These are phyloP conservation scores for Chaetomium strumarium DNA, from an alignment of 2,329 filamentous ascomycete species.

Conservation along the genomic window DNA sequence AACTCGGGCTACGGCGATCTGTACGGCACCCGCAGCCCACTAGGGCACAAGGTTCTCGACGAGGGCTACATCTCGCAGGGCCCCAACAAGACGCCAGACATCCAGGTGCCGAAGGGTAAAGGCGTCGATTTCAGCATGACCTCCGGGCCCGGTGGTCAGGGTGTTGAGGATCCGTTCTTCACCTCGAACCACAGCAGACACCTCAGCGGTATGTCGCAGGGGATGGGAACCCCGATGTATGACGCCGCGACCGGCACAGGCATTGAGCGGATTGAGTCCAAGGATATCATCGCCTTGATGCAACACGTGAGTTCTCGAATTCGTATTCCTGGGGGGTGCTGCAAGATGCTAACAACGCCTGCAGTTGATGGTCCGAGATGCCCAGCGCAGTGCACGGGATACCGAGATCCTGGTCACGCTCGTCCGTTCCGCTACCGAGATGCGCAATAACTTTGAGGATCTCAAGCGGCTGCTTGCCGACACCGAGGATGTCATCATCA, in stretches of 20 bases:
- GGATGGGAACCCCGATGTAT: slow-evolving; percentile 83
- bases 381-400: slow-evolving; percentile 89
- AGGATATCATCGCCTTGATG: slow-evolving; percentile 96
- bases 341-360: slow-evolving; percentile 24
- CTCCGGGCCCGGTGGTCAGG: slow-evolving; percentile 41
- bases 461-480: slow-evolving; percentile 89
- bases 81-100: slow-evolving; percentile 50
- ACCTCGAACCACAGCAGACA: slow-evolving; percentile 56
- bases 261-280: slow-evolving; percentile 87
- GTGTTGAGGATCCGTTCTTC: slow-evolving; percentile 61
- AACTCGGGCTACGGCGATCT: slow-evolving; percentile 26
- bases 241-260: slow-evolving; percentile 83
- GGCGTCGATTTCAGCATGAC: slow-evolving; percentile 46
- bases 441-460: slow-evolving; percentile 93
- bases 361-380: slow-evolving; percentile 87
- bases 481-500: slow-evolving; percentile 84
- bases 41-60: slow-evolving; percentile 60
- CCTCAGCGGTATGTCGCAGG: slow-evolving; percentile 84
- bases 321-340: not conserved
- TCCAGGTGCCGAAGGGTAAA: slow-evolving; percentile 49
- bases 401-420: slow-evolving; percentile 94
- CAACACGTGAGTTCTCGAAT: slow-evolving; percentile 64
- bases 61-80: slow-evolving; percentile 87
- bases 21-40: slow-evolving; percentile 51
- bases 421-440: slow-evolving; percentile 89